Evolutionary conservation across 2,329 filamentous ascomycete species (phyloP).

Genomic region (Malbranchea cinnamomea): DNA sequence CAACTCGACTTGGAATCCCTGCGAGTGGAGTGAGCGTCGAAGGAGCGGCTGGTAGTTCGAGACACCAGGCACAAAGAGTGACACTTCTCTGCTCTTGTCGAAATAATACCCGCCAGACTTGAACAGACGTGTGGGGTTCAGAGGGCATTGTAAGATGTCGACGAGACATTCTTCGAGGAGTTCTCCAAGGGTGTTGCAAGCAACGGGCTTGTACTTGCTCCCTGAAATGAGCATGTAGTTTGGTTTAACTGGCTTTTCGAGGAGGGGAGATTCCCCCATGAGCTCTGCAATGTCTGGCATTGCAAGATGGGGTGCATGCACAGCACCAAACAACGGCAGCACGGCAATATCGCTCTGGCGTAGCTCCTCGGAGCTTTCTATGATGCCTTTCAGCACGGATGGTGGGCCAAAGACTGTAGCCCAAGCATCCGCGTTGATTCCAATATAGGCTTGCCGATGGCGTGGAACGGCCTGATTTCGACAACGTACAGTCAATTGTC

Average conservation of each 20-base stretch:
- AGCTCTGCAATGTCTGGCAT: neutral
- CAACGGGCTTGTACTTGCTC: conserved; percentile 9
- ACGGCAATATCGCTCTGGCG: too few relatives aligned
- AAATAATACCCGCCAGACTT: neutral
- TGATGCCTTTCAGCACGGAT: too few relatives aligned
- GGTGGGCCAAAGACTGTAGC: neutral
- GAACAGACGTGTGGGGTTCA: conserved; percentile 15
- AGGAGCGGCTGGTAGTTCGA: neutral
- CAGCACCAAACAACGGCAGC: too few relatives aligned
- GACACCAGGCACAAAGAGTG: neutral
- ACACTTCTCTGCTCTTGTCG: neutral
- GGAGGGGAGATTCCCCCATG: neutral
- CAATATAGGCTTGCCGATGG: neutral
- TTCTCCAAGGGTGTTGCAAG: conserved; percentile 11
- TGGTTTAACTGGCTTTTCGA: neutral
- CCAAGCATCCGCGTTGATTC: neutral
- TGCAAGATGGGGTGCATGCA: neutral
- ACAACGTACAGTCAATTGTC: neutral
- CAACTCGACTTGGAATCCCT: conserved; percentile 48
- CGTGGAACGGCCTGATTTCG: neutral
- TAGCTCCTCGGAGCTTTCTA: too few relatives aligned
- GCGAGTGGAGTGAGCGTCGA: neutral
- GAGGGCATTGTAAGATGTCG: conserved; percentile 14
- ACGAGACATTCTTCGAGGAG: conserved; percentile 12
- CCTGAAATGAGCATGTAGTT: conserved; percentile 1